Evolutionary conservation across 2,329 filamentous ascomycete species (phyloP).

Genomic region (Arthrobotrys sinensis): DNA sequence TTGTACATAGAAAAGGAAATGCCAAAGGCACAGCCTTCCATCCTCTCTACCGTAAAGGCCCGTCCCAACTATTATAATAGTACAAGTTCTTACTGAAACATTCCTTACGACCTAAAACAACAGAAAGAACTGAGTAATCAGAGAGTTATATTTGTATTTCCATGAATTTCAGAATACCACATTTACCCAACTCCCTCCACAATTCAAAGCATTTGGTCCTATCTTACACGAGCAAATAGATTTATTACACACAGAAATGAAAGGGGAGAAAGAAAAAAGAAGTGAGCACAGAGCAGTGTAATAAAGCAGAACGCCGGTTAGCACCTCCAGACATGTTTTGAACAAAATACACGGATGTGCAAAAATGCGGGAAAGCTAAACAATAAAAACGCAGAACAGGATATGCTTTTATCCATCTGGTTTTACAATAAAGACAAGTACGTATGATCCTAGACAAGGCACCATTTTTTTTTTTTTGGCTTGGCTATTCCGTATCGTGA

Average conservation of each 20-base stretch:
- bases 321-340: constrained; percentile 29
- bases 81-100: no score
- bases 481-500: background rate
- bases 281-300: background rate
- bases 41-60: background rate
- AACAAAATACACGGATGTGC: constrained; percentile 25
- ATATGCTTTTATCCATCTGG: constrained; percentile 23
- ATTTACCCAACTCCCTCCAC: constrained; percentile 31
- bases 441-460: background rate
- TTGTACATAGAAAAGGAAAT: constrained; percentile 49
- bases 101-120: no score
- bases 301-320: constrained; percentile 39
- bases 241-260: constrained; percentile 18
- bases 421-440: constrained; percentile 9
- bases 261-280: constrained; percentile 11
- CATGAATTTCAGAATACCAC: constrained; percentile 21
- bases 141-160: constrained; percentile 1
- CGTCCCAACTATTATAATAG: no score
- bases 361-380: constrained; percentile 17
- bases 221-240: constrained; percentile 46
- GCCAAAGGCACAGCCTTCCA: constrained; percentile 2
- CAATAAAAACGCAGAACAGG: constrained; percentile 8
- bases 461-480: background rate
- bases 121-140: background rate
- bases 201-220: constrained; percentile 18